Evolutionary conservation across 345 rosid species (phyloP), one percentile per base, ranked within the genome.

Genomic region (Ceriops zippeliana): DNA sequence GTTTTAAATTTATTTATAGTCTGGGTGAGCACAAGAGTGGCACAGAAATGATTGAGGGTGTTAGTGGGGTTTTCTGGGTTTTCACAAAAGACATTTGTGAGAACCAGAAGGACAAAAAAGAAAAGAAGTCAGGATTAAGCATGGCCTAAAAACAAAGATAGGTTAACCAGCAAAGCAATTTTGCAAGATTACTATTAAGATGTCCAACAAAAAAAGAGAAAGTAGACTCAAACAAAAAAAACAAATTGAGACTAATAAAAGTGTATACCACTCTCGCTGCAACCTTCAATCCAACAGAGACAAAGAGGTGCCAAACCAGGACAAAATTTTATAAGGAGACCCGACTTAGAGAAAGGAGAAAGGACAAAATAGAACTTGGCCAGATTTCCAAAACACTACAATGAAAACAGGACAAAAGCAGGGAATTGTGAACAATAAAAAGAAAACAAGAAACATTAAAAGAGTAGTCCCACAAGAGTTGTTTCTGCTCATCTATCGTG

Each of bases 341-440:
- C 13, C 0, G 17, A 42, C 49, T 42, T 1, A 9, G 49, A 42
- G 49, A 42, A 42, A 42, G 5, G 15, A 42, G 0, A 38, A 35
- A 24, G 26, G 1, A 34, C 37, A 34, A 42, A 42, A 42, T 15
- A 15, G 49, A 42, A 42, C 5, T 42, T 42, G 49, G 49, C 49
- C 49, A 3, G 15, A 42, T 4, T n/a, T 32, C 61, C 35, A 66
- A 52, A 52, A 53, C 42, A 54, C 62, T 54, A 59, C 35, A 57
- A 9, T 38, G 46, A 38, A 38, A 38, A 38, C 19, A 42, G 38
- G 52, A 65, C 61, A 72, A 72, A 65, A 34, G 49, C 57, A 46
- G 35, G 5, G 30, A 66, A 66, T 54, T 63, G 49, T 26, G 20
- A 2, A 53, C 24, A 42, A 53, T n/a, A 7, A 7, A 54, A 64